Evolutionary conservation across 306 rosid genomes (phyloP), one percentile per base, ranked within the genome.

Genomic region (Quillaja saponaria): DNA sequence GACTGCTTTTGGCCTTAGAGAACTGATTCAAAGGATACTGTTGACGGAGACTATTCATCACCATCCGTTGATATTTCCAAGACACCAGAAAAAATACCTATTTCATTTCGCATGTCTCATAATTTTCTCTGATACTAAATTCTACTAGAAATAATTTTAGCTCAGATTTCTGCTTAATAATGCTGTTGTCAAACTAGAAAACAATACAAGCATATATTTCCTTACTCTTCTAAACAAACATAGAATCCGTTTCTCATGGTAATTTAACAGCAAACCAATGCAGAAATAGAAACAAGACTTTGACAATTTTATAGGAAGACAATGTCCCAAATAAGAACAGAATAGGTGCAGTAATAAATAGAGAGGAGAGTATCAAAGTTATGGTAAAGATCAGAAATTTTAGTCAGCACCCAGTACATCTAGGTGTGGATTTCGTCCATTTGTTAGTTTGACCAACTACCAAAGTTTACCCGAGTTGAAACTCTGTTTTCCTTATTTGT

Each of bases 1-100:
- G 91, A 92, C 99, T 84, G 90, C 90, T 85, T 89, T 84, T 74
- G 80, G 81, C 67, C 80, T 38, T 49, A 74, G 75, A 73, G 89
- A 82, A 89, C 95, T 87, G 99, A 89, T 87, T 89, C 91, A 72
- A 89, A 87, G 96, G 97, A 89, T 96, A 76, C 82, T 61, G 8
- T 73, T 73, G 96, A 94, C 66, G 40, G 74, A 10, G 99, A 89
- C 99, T 66, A 89, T 78, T 89, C 99, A 89, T 71, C 82, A 25
- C 89, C 81, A 80, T 71, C 78, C 76, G 10, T 8, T 75, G 68
- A 79, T 76, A 85, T 78, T 88, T 81, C 94, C 94, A 8, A 82
- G 79, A 72, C 76, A 55, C 68, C 21, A 11, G 10, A 41, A 63
- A 47, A 55, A 53, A 53, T 55, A 67, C 71, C 78, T 72, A n/a